A percentile compares a stretch with the other conserved stretches of the same genome.
These are phyloP conservation scores for Monosporascus sp. DNA, from an alignment of 2,329 filamentous ascomycete genomes.

Conservation along the genomic window DNA sequence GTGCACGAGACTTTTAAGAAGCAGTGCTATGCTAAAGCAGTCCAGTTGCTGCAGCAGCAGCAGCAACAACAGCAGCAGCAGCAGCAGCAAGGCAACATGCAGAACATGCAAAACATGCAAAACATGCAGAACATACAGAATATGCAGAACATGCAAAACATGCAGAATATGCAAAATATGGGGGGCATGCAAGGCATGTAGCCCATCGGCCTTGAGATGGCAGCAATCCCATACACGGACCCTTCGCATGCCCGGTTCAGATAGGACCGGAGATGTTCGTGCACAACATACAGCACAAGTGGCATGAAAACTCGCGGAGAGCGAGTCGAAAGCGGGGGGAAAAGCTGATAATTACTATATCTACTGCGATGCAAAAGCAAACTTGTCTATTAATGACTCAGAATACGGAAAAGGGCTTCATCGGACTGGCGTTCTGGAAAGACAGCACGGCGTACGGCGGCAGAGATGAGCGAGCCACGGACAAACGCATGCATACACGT, in stretches of 20 bases:
- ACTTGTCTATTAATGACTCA: too few relatives aligned
- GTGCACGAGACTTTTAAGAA: conserved; percentile 40
- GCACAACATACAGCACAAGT: too few relatives aligned
- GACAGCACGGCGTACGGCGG: background rate
- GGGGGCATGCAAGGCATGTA: conserved; percentile 43
- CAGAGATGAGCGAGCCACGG: background rate
- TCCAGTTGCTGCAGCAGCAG: conserved; percentile 25
- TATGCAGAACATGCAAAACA: conserved; percentile 30
- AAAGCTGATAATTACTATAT: too few relatives aligned
- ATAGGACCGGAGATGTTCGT: too few relatives aligned
- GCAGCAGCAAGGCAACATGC: conserved; percentile 40
- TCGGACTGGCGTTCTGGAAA: background rate
- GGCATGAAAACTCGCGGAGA: too few relatives aligned
- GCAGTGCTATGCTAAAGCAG: conserved; percentile 24
- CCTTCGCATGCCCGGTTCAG: too few relatives aligned
- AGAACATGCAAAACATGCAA: conserved; percentile 45
- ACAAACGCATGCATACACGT: background rate
- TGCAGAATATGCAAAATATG: conserved; percentile 31
- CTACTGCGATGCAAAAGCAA: too few relatives aligned
- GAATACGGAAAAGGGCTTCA: background rate
- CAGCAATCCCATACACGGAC: too few relatives aligned
- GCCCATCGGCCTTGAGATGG: conserved; percentile 1
- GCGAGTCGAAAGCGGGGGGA: too few relatives aligned
- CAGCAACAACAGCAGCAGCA: conserved; percentile 35
- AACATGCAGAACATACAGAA: conserved; percentile 44